Evolutionary conservation across 768 basidiomycete genomes (phyloP), one percentile per base, ranked within the genome.

Genomic region (Lentinula raphanica): DNA sequence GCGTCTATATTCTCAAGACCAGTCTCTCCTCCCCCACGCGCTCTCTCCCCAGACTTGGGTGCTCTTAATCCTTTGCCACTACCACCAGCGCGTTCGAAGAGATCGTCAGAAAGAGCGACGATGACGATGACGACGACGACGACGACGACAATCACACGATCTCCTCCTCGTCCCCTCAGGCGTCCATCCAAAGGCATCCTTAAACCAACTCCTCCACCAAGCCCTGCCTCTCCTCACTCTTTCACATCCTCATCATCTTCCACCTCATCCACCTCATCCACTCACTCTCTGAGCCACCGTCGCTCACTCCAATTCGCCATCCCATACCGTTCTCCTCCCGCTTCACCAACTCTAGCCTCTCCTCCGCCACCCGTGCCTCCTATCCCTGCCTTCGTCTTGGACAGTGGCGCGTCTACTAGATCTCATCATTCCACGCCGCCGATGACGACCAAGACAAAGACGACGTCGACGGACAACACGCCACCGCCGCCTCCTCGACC

Each of bases 281-380:
- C 44, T 35, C 36, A 46, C 15, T 49, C 71, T 63, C 36, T 53
- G 23, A 53, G 12, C 51, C 51, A 72, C 63, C 71, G 71, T 56
- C 70, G 70, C 51, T 67, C 66, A 17, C 69, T 73, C 19, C 72
- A 78, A 12, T 65, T 69, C 25, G 69, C 76, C 31, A 61, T 73
- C 35, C 77, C 76, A 25, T 78, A 77, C 56, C 76, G 72, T 58
- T 78, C 83, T 1, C 80, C 83, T 0, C 83, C 82, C 23, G 76
- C 79, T 3, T 77, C 74, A 48, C 79, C 80, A 0, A 70, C 69
- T 1, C 51, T 74, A 36, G 58, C 67, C 1, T 71, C 76, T 0
- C 75, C 80, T 3, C 76, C 80, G 3, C 77, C 81, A 1, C 83
- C 84, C 12, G 83, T 85, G 0, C 84, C 84, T 3, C 78, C 80